Base-by-base conservation (phyloP, 306 rosid genomes). In the Medicago arabica region DNA sequence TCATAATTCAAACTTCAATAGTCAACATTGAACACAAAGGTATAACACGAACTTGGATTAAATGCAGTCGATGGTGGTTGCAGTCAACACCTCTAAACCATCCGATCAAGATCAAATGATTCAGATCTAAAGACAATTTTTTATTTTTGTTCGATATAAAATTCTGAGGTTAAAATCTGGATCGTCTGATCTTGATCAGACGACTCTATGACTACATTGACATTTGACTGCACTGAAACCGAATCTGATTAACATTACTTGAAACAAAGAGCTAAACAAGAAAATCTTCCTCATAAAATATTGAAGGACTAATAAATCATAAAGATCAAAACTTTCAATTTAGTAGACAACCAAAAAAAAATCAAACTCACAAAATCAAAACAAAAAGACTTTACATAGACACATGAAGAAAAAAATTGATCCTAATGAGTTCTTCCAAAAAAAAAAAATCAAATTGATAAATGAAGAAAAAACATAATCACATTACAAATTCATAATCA, bases 1-100 rank as follows among this genome's bases (percentile, higher is more conserved):
- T 31, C 1, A 38, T 80, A 89, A 15, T 21, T 57, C 66, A 9
- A 44, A 39, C 40, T 10, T 39, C 75, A 72, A 72, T 58, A 47
- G 59, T 80, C 75, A 76, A 76, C 76, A 53, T 81, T 76, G 57
- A 66, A 54, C 43, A 81, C 59, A 17, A 17, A 53, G 1, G 9
- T n/a, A 51, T 43, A 11, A 43, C 38, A 34, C 7, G 7, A 34
- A 28, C 31, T 28, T 28, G 31, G 38, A 6, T 4, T 34, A 34
- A 34, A 34, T 34, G 38, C 38, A 34, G 7, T 34, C 7, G 5
- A 1, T 34, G 38, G 38, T 34, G 36, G 36, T 5, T 31, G 36
- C 38, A 34, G 38, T 34, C 38, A 34, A 1, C 38, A 34, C 38
- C 1, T 34, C 38, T 34, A 34, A 34, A 34, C 38, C 38, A 6